Evolutionary conservation across 768 basidiomycete species (phyloP), one percentile per base, ranked within the genome.

Genomic region (Suillus sp.): DNA sequence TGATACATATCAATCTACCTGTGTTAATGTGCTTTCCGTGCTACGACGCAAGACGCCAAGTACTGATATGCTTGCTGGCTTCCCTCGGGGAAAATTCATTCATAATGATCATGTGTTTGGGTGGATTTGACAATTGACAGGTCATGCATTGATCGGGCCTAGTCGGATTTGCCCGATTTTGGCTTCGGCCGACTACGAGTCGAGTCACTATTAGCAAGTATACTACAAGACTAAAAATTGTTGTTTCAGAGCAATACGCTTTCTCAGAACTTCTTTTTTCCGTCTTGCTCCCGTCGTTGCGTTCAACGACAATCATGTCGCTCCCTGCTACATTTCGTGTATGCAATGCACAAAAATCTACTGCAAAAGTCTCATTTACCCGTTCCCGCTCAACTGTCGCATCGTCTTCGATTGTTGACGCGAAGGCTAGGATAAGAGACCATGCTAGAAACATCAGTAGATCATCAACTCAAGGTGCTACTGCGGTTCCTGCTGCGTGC

Each of bases 401-500:
- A 11, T 66, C 79, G 35, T 66, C 78, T 53, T 85, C 87, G 16
- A 89, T 91, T 72, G 72, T 90, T 62, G 93, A 95, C 50, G 92
- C 92, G 48, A 93, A 91, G 79, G 85, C 86, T 57, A 86, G 92
- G 77, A 89, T 94, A 59, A 80, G 85, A 69, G 91, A 92, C 69
- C 88, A 90, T 78, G 89, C 87, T 10, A 80, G 93, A 69, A 81
- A 85, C 70, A 84, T 95, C 72, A 91, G 90, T 73, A 86, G 87
- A 64, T 83, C 89, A 14, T 84, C 89, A 7, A 72, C 79, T 22
- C 79, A 81, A 64, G 81, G 83, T 64, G 92, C 91, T 60, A 79
- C 81, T 35, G 82, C 88, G 59, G 86, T 87, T 40, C 85, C 85
- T 4, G 71, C 83, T 64, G 78, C 84, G 91, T 92, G 80, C 64